These are phyloP conservation scores for bread wheat (Triticum aestivum) DNA, from an alignment of 176 grass and related monocot genomes.

Conservation along the genomic window IWGSC_CS_RefSeq_v2.1 NC_057794.1:566472781-566473280, in stretches of 20 bases:
- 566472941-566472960: conserved; percentile 91
- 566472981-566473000: background rate
- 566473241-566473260: background rate
- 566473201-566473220: background rate
- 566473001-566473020: background rate
- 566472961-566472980: conserved; percentile 59
- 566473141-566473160: background rate
- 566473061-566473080: background rate
- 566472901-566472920: conserved; percentile 59
- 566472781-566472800: conserved; percentile 39
- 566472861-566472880: conserved; percentile 94
- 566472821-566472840: conserved; percentile 91
- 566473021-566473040: background rate
- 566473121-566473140: background rate
- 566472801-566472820: conserved; percentile 75
- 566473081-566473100: background rate
- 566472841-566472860: conserved; percentile 94
- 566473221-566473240: background rate
- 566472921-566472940: conserved; percentile 90
- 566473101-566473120: background rate
- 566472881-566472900: conserved; percentile 86
- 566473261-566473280: background rate
- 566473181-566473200: background rate
- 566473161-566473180: background rate
- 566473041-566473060: background rate